Base-by-base conservation (phyloP, 345 rosid genomes). In the Dipteronia sinensis region DNA sequence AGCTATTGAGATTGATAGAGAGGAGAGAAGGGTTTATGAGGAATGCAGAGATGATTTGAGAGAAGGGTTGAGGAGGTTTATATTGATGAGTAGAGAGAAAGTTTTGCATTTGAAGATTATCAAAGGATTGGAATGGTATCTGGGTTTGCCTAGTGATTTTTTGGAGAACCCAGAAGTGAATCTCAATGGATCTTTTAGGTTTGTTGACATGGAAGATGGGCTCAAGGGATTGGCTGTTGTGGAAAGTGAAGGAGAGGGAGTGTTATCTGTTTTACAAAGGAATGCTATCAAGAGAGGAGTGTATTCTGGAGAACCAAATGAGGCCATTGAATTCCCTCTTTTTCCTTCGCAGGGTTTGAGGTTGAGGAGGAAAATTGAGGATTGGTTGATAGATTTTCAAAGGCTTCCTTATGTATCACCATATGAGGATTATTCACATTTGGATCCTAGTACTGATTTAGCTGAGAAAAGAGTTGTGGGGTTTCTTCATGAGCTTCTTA, bases 401-500 rank as follows among this genome's bases (percentile, higher is more conserved):
- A 87, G 79, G 82, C 84, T 88, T 81, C 93, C 98, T 22, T 93
- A 91, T 71, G 84, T 88, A 59, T 93, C 98, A 40, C 98, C 98
- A 5, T 91, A 93, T 74, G 97, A 90, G 77, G 91, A 93, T 70
- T 89, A 75, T 47, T 89, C 89, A 13, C 58, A 84, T 83, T 89
- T 93, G 83, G 88, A 92, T 83, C 88, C 94, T 19, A 44, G 76
- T 64, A 90, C 90, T 62, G 94, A 95, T 76, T 16, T 89, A 58
- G 92, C 95, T 19, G 98, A 94, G 91, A 94, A 94, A 82, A 85
- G 98, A 76, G 88, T 91, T 70, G 97, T 86, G 77, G 98, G 94
- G 51, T 83, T 93, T 87, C 91, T 95, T 76, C 98, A 93, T 61
- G 98, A 95, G 47, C 59, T 95, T 86, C 90, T 95, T 62, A 84